Percentiles rank a stretch among this genome's conserved stretches.
Evolutionary conservation across 1,139 yeast genomes (phyloP).

Genomic region (Kodamaea arcana): DNA sequence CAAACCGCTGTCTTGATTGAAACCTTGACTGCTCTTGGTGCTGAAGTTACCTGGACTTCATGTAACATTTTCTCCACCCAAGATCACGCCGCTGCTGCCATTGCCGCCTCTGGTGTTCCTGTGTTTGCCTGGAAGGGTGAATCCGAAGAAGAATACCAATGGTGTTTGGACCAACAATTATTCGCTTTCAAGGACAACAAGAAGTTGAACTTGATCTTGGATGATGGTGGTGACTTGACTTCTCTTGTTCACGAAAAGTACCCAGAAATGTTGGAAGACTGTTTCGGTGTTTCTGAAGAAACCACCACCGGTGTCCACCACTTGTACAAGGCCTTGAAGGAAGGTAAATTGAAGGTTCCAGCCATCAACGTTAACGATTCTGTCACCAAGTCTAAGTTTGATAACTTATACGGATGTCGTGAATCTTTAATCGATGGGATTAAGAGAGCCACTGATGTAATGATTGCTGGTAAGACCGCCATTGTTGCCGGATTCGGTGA

Average conservation of each 20-base stretch:
- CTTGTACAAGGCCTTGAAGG: conserved; percentile 93
- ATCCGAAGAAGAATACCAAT: conserved; percentile 98
- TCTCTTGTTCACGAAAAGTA: conserved; percentile 94
- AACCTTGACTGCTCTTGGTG: conserved; percentile 96
- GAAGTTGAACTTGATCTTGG: conserved; percentile 95
- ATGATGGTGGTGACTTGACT: conserved; percentile 99
- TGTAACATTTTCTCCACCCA: conserved; percentile 99
- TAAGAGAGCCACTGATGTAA: conserved; percentile 99
- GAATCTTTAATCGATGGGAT: conserved; percentile 98
- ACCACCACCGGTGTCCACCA: conserved; percentile 99
- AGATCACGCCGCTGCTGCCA: conserved; percentile 99
- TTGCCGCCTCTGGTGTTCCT: conserved; percentile 99
- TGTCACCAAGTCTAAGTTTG: conserved; percentile 98
- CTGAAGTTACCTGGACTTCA: conserved; percentile 99
- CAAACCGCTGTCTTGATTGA: conserved; percentile 99
- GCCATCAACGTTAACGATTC: conserved; percentile 99
- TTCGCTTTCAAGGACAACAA: conserved; percentile 96
- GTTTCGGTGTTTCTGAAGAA: conserved; percentile 98
- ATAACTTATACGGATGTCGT: conserved; percentile 99
- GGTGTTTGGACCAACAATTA: conserved; percentile 99
- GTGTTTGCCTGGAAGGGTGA: conserved; percentile 99
- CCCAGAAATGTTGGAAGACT: conserved; percentile 95
- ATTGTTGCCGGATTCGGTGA: conserved; percentile 99
- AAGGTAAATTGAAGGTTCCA: conserved; percentile 91
- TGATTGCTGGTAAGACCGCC: conserved; percentile 99